Evolutionary conservation across 192 early-diverging fungal species (phyloP).

Genomic region (Dispira parvispora): DNA sequence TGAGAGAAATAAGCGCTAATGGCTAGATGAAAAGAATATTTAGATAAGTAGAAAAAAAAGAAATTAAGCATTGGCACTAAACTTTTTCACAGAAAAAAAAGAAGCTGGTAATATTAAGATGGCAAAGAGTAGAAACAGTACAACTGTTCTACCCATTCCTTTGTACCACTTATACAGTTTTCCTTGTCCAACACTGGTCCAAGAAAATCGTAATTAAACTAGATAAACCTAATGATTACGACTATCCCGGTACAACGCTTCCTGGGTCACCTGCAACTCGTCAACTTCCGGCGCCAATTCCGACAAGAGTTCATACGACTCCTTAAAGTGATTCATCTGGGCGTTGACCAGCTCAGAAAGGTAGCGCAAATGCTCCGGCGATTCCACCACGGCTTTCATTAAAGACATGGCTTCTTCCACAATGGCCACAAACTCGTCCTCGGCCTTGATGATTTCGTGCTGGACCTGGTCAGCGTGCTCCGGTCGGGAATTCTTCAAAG

Average conservation of each 20-base stretch:
- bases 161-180: too few species aligned
- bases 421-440: slow-evolving; percentile 89
- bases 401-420: slow-evolving; percentile 89
- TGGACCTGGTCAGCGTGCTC: slow-evolving; percentile 56
- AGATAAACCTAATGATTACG: background rate
- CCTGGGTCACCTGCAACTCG: slow-evolving; percentile 87
- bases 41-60: too few species aligned
- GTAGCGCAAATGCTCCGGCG: slow-evolving; percentile 65
- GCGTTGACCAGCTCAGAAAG: slow-evolving; percentile 74
- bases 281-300: slow-evolving; percentile 85
- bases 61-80: too few species aligned
- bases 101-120: too few species aligned
- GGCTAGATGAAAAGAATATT: too few species aligned
- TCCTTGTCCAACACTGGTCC: too few species aligned
- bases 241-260: slow-evolving; percentile 59
- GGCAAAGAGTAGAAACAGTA: too few species aligned
- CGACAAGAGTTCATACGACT: slow-evolving; percentile 45
- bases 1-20: too few species aligned
- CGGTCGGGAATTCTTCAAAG: slow-evolving; percentile 53
- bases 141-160: too few species aligned
- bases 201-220: too few species aligned
- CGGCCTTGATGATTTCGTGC: slow-evolving; percentile 73
- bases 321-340: slow-evolving; percentile 76
- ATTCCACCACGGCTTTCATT: slow-evolving; percentile 84
- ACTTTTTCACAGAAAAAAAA: too few species aligned